phyloP scores from a whole-genome alignment of 495 filamentous ascomycete species.

The Mytilinidion resinicola region DNA sequence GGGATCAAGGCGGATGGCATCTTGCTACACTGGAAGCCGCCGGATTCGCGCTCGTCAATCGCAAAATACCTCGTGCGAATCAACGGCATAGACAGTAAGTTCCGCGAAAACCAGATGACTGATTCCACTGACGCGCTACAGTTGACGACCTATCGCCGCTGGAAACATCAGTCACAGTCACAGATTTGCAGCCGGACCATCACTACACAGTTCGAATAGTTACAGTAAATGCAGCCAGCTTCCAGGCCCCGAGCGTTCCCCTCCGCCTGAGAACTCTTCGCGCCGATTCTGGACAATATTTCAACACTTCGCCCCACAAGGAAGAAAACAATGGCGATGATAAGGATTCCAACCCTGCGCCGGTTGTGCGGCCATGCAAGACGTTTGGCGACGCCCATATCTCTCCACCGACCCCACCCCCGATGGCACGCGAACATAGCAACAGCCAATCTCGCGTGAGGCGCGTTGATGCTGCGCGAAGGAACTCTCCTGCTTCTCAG shows the following conservation, averaged over 20 bases:
- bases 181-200: constrained; percentile 72
- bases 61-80: constrained; percentile 86
- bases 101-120: neutral
- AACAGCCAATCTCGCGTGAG: constrained; percentile 51
- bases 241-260: constrained; percentile 79
- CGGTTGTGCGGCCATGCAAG: constrained; percentile 41
- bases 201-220: constrained; percentile 91
- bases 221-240: constrained; percentile 80
- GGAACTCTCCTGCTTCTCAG: constrained; percentile 66
- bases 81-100: constrained; percentile 82
- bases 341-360: constrained; percentile 40
- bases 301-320: constrained; percentile 15
- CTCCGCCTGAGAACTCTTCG: constrained; percentile 63
- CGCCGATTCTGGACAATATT: constrained; percentile 27
- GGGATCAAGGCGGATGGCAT: constrained; percentile 80
- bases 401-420: constrained; percentile 43
- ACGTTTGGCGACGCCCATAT: constrained; percentile 49
- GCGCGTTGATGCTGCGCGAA: constrained; percentile 63
- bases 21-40: constrained; percentile 84
- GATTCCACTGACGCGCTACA: constrained; percentile 31
- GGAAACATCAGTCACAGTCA: constrained; percentile 86
- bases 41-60: constrained; percentile 68
- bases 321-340: constrained; percentile 33
- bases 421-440: constrained; percentile 59
- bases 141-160: constrained; percentile 77